phyloP scores from a whole-genome alignment of 352 stramenopile genomes.

The Albugo candida region DNA sequence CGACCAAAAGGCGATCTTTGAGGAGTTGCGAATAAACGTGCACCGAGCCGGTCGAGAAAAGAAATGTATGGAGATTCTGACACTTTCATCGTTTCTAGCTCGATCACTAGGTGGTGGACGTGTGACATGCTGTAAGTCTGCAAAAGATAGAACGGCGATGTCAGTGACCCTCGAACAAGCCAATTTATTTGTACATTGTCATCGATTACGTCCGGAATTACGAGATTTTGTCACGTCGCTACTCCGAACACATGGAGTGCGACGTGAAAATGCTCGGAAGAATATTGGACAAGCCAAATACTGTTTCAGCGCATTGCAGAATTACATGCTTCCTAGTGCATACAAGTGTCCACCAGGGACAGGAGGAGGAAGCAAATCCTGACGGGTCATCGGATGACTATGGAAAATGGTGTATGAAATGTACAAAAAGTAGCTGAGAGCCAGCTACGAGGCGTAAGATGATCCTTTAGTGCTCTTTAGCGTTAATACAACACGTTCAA shows the following conservation, averaged over 20 bases:
- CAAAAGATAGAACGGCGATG: conserved; percentile 96
- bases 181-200: conserved; percentile 31
- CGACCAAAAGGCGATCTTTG: conserved; percentile 6
- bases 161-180: conserved; percentile 88
- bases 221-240: conserved; percentile 38
- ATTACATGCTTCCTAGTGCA: conserved; percentile 57
- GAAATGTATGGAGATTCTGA: conserved; percentile 55
- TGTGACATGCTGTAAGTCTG: conserved; percentile 93
- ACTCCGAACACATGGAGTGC: conserved; percentile 52
- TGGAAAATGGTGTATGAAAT: too few species aligned
- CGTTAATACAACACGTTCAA: too few species aligned
- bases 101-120: conserved; percentile 74
- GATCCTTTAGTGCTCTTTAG: too few species aligned
- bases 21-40: conserved; percentile 19
- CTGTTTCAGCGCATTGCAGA: conserved; percentile 63
- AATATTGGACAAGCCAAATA: conserved; percentile 76
- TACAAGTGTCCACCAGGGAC: conserved; percentile 51
- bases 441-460: too few species aligned
- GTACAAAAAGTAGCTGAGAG: too few species aligned
- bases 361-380: conserved; percentile 24
- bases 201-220: conserved; percentile 30
- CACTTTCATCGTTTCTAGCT: conserved; percentile 46
- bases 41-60: conserved; percentile 36
- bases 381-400: too few species aligned
- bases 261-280: conserved; percentile 69